Evolutionary conservation across 2,329 filamentous ascomycete genomes (phyloP).

Genomic region (Alternaria atra): DNA sequence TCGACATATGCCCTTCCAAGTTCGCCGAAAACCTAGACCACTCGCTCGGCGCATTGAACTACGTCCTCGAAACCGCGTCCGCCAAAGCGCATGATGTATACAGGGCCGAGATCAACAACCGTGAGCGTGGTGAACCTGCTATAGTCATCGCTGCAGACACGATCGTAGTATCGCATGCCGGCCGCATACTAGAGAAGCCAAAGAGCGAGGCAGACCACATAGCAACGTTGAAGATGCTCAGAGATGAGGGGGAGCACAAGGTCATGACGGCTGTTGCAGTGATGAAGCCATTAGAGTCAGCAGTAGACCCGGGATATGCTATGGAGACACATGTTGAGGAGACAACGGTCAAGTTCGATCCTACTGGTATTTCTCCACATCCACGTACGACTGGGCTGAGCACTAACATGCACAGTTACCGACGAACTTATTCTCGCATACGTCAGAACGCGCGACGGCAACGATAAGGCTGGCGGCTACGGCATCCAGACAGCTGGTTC

Average conservation of each 20-base stretch:
- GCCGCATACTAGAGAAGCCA: conserved; percentile 90
- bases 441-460: conserved; percentile 86
- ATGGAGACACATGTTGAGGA: conserved; percentile 85
- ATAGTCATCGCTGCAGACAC: conserved; percentile 93
- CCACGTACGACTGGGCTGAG: too few relatives aligned
- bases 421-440: conserved; percentile 87
- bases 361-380: conserved; percentile 52
- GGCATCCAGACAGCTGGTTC: conserved; percentile 89
- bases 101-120: conserved; percentile 64
- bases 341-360: conserved; percentile 88
- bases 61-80: conserved; percentile 86
- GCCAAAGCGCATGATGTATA: conserved; percentile 84
- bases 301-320: conserved; percentile 84
- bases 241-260: conserved; percentile 79
- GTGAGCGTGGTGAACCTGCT: conserved; percentile 72
- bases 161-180: conserved; percentile 78
- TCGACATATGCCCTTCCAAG: conserved; percentile 85
- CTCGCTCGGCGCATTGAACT: conserved; percentile 87
- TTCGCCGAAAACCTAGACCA: conserved; percentile 89
- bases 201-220: conserved; percentile 81
- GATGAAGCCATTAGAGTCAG: conserved; percentile 83
- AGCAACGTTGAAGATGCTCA: conserved; percentile 80
- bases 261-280: conserved; percentile 86
- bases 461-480: conserved; percentile 96
- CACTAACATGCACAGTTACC: conserved; percentile 56